Percentiles rank a stretch among this genome's conserved stretches.
Conservation (phyloP, 2,329 filamentous ascomycete genomes). For the Ceratocystis smalleyi region DNA sequence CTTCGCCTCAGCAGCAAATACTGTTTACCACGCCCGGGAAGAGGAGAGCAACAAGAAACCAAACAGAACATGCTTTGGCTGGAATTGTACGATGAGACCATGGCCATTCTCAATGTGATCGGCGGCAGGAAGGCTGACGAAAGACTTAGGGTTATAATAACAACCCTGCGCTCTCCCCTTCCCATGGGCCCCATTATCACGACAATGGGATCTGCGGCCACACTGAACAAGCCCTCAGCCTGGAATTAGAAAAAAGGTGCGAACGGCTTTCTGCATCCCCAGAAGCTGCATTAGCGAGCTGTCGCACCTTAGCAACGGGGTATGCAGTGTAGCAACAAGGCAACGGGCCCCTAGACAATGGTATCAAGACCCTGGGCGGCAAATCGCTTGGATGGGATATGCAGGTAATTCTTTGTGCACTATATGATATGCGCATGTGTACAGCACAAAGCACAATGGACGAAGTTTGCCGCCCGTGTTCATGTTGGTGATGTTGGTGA, state of each 20-base stretch:
- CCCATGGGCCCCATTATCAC: not conserved
- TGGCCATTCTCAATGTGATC: not conserved
- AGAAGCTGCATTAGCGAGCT: slow-evolving; percentile 6
- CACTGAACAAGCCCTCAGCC: not conserved
- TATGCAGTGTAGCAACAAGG: not conserved
- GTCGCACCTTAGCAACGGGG: slow-evolving; percentile 7
- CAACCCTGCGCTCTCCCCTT: not conserved
- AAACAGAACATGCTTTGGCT: not conserved
- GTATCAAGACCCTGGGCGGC: not conserved
- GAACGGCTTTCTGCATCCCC: slow-evolving; percentile 4
- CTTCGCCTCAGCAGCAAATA: too few species aligned
- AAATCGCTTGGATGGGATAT: not conserved
- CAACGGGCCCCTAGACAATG: not conserved
- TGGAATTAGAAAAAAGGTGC: not conserved
- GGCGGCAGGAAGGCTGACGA: too few species aligned
- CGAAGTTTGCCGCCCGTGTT: not conserved
- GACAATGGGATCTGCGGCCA: not conserved
- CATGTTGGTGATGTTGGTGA: not conserved
- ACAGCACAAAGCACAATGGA: not conserved
- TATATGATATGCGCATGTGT: not conserved
- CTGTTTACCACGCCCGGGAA: too few species aligned
- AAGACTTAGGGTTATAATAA: not conserved
- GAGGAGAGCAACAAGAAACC: too few species aligned
- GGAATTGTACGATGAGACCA: not conserved
- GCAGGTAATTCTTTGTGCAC: not conserved